Percentiles rank a stretch among this genome's conserved stretches.
These are phyloP conservation scores for Nicotiana noctiflora DNA, from an alignment of 257 asterid genomes.

Conservation along the genomic window DNA sequence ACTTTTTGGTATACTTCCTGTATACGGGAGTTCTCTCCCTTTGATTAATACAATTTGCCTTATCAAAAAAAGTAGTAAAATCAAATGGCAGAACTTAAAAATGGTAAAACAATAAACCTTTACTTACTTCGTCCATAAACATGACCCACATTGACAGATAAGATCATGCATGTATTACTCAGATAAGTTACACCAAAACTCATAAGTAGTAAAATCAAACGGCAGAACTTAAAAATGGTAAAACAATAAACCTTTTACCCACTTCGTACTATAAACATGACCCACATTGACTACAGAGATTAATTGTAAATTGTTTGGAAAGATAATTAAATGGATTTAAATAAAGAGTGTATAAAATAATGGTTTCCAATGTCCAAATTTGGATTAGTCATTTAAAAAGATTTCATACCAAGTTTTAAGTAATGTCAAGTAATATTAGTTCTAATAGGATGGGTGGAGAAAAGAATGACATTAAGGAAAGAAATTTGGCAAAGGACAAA, in stretches of 20 bases:
- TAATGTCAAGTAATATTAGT: not conserved
- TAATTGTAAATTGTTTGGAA: not conserved
- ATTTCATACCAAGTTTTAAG: not conserved
- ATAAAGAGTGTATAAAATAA: not conserved
- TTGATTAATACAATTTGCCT: too few relatives aligned
- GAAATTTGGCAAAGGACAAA: not conserved
- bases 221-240: not conserved
- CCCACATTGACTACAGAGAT: not conserved
- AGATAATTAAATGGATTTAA: not conserved
- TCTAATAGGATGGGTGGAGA: not conserved
- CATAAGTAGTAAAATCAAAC: not conserved
- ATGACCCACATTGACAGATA: not conserved
- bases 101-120: not conserved
- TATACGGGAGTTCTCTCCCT: too few relatives aligned
- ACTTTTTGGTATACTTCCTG: too few relatives aligned
- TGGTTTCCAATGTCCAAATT: not conserved
- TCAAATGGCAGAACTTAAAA: not conserved
- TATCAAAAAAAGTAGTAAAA: not conserved
- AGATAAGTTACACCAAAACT: not conserved
- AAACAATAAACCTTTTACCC: not conserved
- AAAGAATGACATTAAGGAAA: not conserved
- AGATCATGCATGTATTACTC: not conserved
- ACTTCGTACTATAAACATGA: not conserved
- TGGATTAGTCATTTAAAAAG: not conserved
- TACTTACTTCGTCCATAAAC: not conserved